Conservation (phyloP, 2,329 filamentous ascomycete species). For the Aspergillus glaucus region DNA sequence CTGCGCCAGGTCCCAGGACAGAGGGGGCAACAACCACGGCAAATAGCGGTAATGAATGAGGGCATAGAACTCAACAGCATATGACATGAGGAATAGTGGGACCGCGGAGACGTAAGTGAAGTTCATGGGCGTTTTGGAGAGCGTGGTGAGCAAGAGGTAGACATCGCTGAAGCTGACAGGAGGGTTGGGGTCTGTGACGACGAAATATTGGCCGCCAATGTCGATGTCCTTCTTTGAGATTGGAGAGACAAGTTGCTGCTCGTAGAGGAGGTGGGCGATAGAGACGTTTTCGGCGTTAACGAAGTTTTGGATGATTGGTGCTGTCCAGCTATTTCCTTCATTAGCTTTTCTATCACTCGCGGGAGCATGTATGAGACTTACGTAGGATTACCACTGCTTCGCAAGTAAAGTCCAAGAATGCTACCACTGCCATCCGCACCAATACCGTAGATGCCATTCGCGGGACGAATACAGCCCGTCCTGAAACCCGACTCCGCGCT, state of each 20-base stretch:
- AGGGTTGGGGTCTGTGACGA: slow-evolving; percentile 47
- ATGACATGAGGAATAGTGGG: slow-evolving; percentile 24
- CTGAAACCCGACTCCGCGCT: slow-evolving; percentile 36
- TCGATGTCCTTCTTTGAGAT: slow-evolving; percentile 20
- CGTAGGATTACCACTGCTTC: slow-evolving; percentile 31
- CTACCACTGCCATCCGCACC: slow-evolving; percentile 34
- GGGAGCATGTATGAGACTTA: slow-evolving; percentile 7
- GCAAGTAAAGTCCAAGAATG: slow-evolving; percentile 37
- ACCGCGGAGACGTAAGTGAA: slow-evolving; percentile 21
- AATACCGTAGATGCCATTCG: slow-evolving; percentile 50
- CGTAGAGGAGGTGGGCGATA: slow-evolving; percentile 49
- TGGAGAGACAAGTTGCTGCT: slow-evolving; percentile 42
- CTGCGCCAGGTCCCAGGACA: slow-evolving; percentile 20
- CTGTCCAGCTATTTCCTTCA: slow-evolving; percentile 33
- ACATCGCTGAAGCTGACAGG: slow-evolving; percentile 31
- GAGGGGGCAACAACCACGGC: slow-evolving; percentile 17
- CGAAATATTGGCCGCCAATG: slow-evolving; percentile 43
- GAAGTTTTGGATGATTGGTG: slow-evolving; percentile 45
- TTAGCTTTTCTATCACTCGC: not conserved
- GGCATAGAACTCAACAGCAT: slow-evolving; percentile 27
- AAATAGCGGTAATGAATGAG: slow-evolving; percentile 22
- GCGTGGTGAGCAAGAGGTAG: slow-evolving; percentile 23
- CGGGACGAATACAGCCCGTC: slow-evolving; percentile 50
- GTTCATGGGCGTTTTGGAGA: slow-evolving; percentile 22
- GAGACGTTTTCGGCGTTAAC: slow-evolving; percentile 49